Evolutionary conservation across 768 basidiomycete species (phyloP), one percentile per base, ranked within the genome.

Genomic region (Lactifluus piperatus): DNA sequence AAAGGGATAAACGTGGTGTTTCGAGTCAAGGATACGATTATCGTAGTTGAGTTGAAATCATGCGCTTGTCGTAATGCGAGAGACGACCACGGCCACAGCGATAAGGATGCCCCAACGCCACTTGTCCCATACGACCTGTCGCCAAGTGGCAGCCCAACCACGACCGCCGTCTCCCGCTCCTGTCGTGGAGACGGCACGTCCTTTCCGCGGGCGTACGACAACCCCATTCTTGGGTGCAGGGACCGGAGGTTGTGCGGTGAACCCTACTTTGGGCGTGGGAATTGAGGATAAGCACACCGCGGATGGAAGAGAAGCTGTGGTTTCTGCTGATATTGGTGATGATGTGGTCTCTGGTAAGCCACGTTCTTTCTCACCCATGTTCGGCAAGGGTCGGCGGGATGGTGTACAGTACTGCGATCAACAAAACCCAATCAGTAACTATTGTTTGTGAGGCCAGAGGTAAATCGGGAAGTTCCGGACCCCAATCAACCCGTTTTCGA

Each of bases 291-390:
- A 26, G 22, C 51, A 37, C 18, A 32, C 44, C 10, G 55, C 14
- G 26, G 65, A 18, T 51, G 64, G 24, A 66, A 61, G 30, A 58
- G 62, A 54, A 36, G 62, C 24, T 58, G 64, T 20, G 56, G 63
- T 44, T 26, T 63, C 37, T 39, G 34, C 41, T 62, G 53, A 29
- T 64, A 46, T 37, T 37, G 58, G 3, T 50, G 49, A 66, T 49
- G 54, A 11, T 44, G 22, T 13, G 22, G 43, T 73, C 67, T 68
- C 69, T 5, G 79, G 67, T 54, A 76, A 79, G 9, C 84, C 86
- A 46, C 81, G 79, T 65, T 88, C 88, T 64, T 79, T 83, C 71
- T 88, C 79, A 22, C 87, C 93, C 95, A 98, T 98, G 73, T 97
- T 97, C 0, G 95, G 95, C 29, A 94, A 72, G 67, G 94, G 85